A percentile compares a stretch with the other conserved stretches of the same genome.
These are phyloP conservation scores for Heterococcus sp. DNA, from an alignment of 108 stramenopile genomes.

Conservation along the genomic window DNA sequence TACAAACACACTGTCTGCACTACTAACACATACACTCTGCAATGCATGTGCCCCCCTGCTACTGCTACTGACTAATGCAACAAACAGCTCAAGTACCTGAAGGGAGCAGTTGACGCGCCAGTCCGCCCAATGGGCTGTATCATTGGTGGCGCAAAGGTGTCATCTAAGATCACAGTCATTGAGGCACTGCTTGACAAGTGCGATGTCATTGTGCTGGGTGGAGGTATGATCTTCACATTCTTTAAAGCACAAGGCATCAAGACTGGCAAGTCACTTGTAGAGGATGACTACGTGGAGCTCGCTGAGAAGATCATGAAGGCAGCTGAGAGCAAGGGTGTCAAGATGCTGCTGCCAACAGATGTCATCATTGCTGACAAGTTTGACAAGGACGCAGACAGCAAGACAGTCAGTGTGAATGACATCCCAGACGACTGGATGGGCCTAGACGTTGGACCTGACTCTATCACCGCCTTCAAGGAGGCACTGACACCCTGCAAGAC, in stretches of 20 bases:
- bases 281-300: constrained; percentile 51
- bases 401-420: constrained; percentile 58
- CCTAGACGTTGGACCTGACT: constrained; percentile 91
- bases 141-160: constrained; percentile 97
- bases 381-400: constrained; percentile 39
- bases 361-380: constrained; percentile 83
- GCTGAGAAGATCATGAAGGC: constrained; percentile 68
- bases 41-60: not conserved
- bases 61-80: no score
- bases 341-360: constrained; percentile 85
- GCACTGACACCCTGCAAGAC: constrained; percentile 61
- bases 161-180: constrained; percentile 94
- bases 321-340: constrained; percentile 91
- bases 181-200: constrained; percentile 90
- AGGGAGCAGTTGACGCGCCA: constrained; percentile 80
- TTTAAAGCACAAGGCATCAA: constrained; percentile 60
- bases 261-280: constrained; percentile 62
- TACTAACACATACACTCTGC: not conserved
- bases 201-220: constrained; percentile 81
- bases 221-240: constrained; percentile 99
- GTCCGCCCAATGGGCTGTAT: constrained; percentile 89
- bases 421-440: constrained; percentile 96
- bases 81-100: constrained; percentile 77
- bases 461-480: constrained; percentile 57
- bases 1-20: not conserved